Conservation (phyloP, 2,329 filamentous ascomycete species). For the Chaetothyriales sp. region DNA sequence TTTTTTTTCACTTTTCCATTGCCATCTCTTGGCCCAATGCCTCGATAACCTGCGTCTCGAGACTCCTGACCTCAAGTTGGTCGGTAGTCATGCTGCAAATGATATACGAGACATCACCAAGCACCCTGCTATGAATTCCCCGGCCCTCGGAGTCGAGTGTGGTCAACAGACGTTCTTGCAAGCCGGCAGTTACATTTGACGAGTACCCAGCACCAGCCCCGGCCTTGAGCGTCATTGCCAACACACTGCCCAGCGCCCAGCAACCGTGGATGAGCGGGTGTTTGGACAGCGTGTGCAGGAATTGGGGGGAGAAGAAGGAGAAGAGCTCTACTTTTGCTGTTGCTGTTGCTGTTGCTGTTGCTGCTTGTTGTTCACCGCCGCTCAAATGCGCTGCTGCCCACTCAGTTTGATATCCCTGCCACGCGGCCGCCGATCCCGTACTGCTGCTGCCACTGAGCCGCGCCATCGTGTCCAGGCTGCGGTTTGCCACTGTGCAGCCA, state of each 20-base stretch:
- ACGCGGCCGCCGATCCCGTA: conserved; percentile 27
- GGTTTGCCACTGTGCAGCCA: conserved; percentile 63
- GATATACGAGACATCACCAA: conserved; percentile 46
- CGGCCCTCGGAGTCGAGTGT: conserved; percentile 24
- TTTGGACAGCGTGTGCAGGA: conserved; percentile 46
- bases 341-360: background rate
- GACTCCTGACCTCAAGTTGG: conserved; percentile 18
- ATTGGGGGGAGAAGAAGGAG: conserved; percentile 54
- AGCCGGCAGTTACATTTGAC: conserved; percentile 37
- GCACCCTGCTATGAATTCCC: conserved; percentile 42
- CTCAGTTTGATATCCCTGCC: conserved; percentile 39
- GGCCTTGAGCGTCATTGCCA: conserved; percentile 48
- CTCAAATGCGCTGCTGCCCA: conserved; percentile 28
- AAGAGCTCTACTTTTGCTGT: conserved; percentile 31
- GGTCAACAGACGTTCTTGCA: conserved; percentile 36
- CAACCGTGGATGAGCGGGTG: conserved; percentile 44
- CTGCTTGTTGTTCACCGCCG: background rate
- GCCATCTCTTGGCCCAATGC: conserved; percentile 11
- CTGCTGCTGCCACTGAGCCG: conserved; percentile 46
- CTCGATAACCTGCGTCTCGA: conserved; percentile 9
- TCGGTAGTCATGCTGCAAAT: conserved; percentile 42
- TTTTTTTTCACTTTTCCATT: background rate
- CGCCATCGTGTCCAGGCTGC: conserved; percentile 45
- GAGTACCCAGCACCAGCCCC: conserved; percentile 38
- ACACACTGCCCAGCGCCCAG: conserved; percentile 59